Evolutionary conservation across 768 basidiomycete species (phyloP).

Genomic region (Hydnomerulius pinastri): DNA sequence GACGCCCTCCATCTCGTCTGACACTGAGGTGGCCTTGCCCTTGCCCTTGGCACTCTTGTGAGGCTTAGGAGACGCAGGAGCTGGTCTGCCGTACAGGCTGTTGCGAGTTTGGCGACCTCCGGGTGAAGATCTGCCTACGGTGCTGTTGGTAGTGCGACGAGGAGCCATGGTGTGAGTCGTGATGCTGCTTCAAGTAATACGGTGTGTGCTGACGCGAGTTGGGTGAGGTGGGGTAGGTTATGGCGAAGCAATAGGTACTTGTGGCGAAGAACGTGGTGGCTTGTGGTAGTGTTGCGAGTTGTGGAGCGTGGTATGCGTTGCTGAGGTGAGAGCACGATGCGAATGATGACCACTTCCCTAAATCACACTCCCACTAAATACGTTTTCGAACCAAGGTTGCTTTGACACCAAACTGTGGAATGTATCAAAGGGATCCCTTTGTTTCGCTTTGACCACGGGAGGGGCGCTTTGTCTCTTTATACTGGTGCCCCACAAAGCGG

Average conservation of each 20-base stretch:
- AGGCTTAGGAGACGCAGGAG: constrained; percentile 5
- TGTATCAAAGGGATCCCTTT: constrained; percentile 10
- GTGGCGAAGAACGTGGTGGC: neutral
- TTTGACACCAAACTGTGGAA: constrained; percentile 17
- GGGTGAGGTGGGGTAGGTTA: neutral
- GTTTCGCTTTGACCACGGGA: constrained; percentile 15
- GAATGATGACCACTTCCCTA: neutral
- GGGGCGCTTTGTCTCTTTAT: constrained; percentile 24
- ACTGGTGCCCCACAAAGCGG: neutral
- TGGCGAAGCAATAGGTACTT: neutral
- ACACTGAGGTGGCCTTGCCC: constrained; percentile 10
- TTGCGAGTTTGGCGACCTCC: constrained; percentile 22
- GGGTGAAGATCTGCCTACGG: constrained; percentile 16
- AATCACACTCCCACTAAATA: constrained; percentile 25
- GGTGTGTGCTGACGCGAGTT: neutral
- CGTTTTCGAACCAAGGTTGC: constrained; percentile 4
- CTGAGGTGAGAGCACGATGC: neutral
- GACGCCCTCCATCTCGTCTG: constrained; percentile 7
- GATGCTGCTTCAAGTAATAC: neutral
- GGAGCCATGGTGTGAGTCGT: constrained; percentile 23
- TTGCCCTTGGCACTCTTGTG: constrained; percentile 15
- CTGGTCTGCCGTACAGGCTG: constrained; percentile 20
- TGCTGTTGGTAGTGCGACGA: constrained; percentile 19
- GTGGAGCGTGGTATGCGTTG: constrained; percentile 1
- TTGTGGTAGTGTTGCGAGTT: neutral